Evolutionary conservation across 2,329 filamentous ascomycete genomes (phyloP).

Genomic region (Dactylellina haptotyla): DNA sequence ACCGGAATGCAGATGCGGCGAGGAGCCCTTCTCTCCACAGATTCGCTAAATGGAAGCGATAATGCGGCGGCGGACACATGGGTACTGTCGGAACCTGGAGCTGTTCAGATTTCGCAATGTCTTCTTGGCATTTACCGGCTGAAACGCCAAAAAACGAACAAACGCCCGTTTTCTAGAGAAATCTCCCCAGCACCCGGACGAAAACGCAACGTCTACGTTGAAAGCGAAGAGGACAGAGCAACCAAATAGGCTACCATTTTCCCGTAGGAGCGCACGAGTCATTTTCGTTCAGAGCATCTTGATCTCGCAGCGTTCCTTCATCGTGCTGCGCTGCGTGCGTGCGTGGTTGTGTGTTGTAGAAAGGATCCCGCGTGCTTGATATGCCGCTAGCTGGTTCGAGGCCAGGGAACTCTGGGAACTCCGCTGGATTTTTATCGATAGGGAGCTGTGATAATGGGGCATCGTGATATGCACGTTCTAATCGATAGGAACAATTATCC

Average conservation of each 20-base stretch:
- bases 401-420: slow-evolving; percentile 45
- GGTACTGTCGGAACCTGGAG: slow-evolving; percentile 18
- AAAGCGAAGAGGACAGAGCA: not conserved
- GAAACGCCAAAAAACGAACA: not conserved
- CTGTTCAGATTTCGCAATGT: slow-evolving; percentile 53
- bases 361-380: not conserved
- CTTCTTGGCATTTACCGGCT: slow-evolving; percentile 32
- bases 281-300: slow-evolving; percentile 8
- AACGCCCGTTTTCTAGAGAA: not conserved
- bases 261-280: slow-evolving; percentile 52
- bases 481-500: slow-evolving; percentile 30
- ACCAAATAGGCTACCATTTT: slow-evolving; percentile 26
- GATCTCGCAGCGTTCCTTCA: not conserved
- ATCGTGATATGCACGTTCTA: slow-evolving; percentile 33
- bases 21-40: slow-evolving; percentile 23
- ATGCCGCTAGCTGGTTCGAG: slow-evolving; percentile 3
- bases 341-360: not conserved
- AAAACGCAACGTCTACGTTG: not conserved
- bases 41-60: slow-evolving; percentile 52
- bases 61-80: slow-evolving; percentile 27
- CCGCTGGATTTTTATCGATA: slow-evolving; percentile 42
- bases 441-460: slow-evolving; percentile 17
- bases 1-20: slow-evolving; percentile 38
- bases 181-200: not conserved
- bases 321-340: not conserved